Evolutionary conservation across 2,329 filamentous ascomycete genomes (phyloP), one percentile per base, ranked within the genome.

Genomic region (Shiraia bambusicola): DNA sequence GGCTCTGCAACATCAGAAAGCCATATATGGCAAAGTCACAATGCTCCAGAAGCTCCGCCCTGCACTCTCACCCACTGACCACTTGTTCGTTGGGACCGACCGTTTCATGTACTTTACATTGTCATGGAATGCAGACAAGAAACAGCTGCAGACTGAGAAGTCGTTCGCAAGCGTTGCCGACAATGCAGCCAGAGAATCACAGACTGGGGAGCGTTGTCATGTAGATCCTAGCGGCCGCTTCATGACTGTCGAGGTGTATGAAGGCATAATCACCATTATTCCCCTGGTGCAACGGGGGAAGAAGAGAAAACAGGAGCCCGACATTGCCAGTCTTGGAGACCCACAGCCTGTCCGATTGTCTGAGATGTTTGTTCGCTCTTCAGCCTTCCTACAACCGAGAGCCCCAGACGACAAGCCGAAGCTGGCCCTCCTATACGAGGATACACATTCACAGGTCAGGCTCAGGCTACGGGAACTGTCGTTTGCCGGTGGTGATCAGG

Each of bases 1-100:
- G 34, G 69, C 73, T 1, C 78, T 91, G 44, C 76, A 81, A 25
- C 80, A 82, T 50, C 86, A 87, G 3, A 85, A 84, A 59, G 75
- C 82, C 49, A 77, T 97, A 40, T 92, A 92, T 65, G 93, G 92
- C 64, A 88, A 86, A 54, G 84, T 97, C 54, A 85, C 87, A 6
- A 88, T 96, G 76, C 79, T 96, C 11, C 81, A 93, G 60, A 85
- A 83, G 59, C 76, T 98, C 34, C 83, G 83, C 17, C 89, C 91
- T 5, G 81, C 82, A 34, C 81, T 88, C 54, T 83, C 84, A 19
- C 70, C 77, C 4, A 88, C 84, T 34, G 90, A 97, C 56, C 82
- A 96, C 48, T 80, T 98, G 47, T 95, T 98, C 64, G 80, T 98
- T 42, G 92, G 90, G 35, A 98, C 93, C 33, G 87, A 95, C 63